phyloP scores from a whole-genome alignment of 2,329 filamentous ascomycete species.

The Ramularia endophylla region DNA sequence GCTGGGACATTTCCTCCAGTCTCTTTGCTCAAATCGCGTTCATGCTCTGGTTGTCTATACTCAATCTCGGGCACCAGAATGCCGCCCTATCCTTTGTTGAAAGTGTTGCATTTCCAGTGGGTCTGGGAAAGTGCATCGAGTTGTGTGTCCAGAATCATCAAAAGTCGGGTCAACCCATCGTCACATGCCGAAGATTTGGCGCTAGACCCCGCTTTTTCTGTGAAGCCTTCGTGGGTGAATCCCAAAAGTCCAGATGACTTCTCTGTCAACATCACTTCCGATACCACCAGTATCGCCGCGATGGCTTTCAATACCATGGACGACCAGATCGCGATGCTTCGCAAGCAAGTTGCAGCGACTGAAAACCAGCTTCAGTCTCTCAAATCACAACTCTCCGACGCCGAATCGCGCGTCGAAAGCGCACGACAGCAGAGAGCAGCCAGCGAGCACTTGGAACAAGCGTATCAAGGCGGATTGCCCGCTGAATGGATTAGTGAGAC shows the following conservation, averaged over 20 bases:
- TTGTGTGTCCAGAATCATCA: too few relatives aligned
- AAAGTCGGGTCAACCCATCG: too few relatives aligned
- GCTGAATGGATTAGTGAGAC: slow-evolving; percentile 40
- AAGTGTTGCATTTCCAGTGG: not conserved
- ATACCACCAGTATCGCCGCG: too few relatives aligned
- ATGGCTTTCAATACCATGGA: slow-evolving; percentile 15
- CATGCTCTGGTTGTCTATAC: too few relatives aligned
- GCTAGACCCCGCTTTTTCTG: not conserved
- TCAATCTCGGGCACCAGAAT: too few relatives aligned
- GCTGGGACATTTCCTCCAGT: too few relatives aligned
- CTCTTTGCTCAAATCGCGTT: too few relatives aligned
- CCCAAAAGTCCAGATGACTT: not conserved
- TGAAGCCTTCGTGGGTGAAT: not conserved
- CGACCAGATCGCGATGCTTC: slow-evolving; percentile 33
- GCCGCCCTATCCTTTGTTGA: too few relatives aligned
- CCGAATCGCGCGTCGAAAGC: slow-evolving; percentile 30
- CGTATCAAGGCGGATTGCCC: slow-evolving; percentile 34
- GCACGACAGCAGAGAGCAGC: slow-evolving; percentile 24
- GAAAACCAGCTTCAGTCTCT: slow-evolving; percentile 38
- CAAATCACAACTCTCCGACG: slow-evolving; percentile 37
- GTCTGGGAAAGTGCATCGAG: not conserved
- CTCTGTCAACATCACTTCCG: not conserved
- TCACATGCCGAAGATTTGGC: not conserved
- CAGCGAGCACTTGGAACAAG: slow-evolving; percentile 10
- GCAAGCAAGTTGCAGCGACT: slow-evolving; percentile 38